Base-by-base conservation (phyloP, 805 yeast genomes). In the Ogataea zsoltii region DNA sequence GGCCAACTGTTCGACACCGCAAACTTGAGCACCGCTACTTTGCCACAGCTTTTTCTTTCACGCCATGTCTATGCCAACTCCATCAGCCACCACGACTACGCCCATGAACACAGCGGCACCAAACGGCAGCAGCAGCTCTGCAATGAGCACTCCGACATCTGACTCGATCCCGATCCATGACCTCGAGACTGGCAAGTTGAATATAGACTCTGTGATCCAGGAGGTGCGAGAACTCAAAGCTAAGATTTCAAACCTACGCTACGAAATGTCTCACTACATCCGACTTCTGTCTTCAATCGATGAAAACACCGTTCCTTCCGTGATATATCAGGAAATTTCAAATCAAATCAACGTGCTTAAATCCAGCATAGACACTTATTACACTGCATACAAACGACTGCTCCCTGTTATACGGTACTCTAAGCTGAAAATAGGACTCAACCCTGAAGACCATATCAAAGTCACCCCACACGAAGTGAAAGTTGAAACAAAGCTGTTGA, bases 321-420 rank as follows among this genome's bases (percentile, higher is more conserved):
- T 68, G 48, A 66, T 70, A 47, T 66, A 61, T 41, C 60, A 55
- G 11, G 71, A 76, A 10, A 58, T 66, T 3, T 65, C 63, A 39
- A 55, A 62, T 26, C 68, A 75, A 36, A 64, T 68, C 29, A 55
- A 63, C 7, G 65, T 42, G 7, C 44, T 77, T 4, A 72, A 70
- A 49, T 53, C 45, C 12, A 64, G 68, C 42, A 72, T 77, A 35
- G 67, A 68, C 25, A 69, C 67, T 3, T 77, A 76, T 47, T 68
- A 73, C 49, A 61, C 54, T 5, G 66, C 72, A 41, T 78, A 76
- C 56, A 73, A 69, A 41, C 63, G 71, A 45, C 60, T 78, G 14
- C 59, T 76, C 2, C 82, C 83, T 3, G 68, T 78, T 33, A 73
- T 78, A 34, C 68, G 77, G 50, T 67, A 75, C 49, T 68, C 81